These are phyloP conservation scores for Rhodosporidiobolus sp. DNA, from an alignment of 768 basidiomycete genomes.

Conservation along the genomic window DNA sequence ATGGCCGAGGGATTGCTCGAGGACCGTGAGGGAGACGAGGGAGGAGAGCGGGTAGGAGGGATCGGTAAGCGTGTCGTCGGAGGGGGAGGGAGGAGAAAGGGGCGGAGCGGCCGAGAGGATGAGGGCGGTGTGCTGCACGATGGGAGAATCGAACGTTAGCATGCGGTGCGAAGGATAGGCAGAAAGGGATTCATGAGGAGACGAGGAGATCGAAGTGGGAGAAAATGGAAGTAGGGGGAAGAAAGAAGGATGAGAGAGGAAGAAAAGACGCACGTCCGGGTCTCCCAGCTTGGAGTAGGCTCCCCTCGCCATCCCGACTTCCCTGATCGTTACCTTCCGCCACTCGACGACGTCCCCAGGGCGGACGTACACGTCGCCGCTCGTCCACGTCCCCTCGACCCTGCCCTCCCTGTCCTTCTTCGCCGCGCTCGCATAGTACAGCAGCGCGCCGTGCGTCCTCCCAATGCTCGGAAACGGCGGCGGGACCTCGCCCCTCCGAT, in stretches of 20 bases:
- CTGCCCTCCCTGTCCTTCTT: not conserved
- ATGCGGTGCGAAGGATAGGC: not conserved
- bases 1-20: constrained; percentile 57
- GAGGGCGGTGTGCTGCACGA: constrained; percentile 55
- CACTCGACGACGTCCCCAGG: constrained; percentile 61
- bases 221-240: not conserved
- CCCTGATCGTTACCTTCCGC: constrained; percentile 51
- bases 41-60: constrained; percentile 50
- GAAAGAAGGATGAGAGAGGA: not conserved
- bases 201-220: no score
- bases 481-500: constrained; percentile 49
- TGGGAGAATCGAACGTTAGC: no score
- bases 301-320: constrained; percentile 29
- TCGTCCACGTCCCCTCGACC: constrained; percentile 15
- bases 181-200: not conserved
- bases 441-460: constrained; percentile 60
- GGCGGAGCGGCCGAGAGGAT: constrained; percentile 52
- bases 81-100: constrained; percentile 39
- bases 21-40: constrained; percentile 55
- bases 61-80: constrained; percentile 46
- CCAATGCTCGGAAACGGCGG: constrained; percentile 55
- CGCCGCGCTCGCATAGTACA: constrained; percentile 56
- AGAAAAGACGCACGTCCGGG: constrained; percentile 50
- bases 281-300: constrained; percentile 50
- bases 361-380: constrained; percentile 56